Conservation (phyloP, 306 rosid genomes). For the Cercis canadensis region DNA sequence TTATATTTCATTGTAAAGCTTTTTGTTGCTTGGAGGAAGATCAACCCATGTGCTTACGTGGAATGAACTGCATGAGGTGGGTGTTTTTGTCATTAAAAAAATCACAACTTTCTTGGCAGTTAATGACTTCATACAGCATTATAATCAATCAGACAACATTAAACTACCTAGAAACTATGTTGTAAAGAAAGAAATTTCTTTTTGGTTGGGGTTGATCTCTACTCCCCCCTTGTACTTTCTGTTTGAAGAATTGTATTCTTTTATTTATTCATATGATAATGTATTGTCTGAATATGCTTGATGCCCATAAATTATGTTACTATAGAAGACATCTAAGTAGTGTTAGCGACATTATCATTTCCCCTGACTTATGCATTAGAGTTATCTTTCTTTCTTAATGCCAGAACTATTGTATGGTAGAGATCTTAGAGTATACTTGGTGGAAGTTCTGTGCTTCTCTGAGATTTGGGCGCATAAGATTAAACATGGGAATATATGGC, state of each 20-base stretch:
- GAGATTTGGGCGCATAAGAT: not conserved
- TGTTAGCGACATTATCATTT: not conserved
- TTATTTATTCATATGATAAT: too few species aligned
- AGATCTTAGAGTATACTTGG: not conserved
- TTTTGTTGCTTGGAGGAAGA: conserved; percentile 12
- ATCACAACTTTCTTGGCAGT: conserved; percentile 5
- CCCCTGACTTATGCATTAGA: not conserved
- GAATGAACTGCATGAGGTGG: conserved; percentile 27
- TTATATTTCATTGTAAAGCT: conserved; percentile 4
- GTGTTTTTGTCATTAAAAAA: conserved; percentile 1
- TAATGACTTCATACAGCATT: conserved; percentile 11
- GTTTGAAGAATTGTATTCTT: too few species aligned
- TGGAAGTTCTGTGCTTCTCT: conserved; percentile 2
- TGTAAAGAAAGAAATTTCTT: too few species aligned
- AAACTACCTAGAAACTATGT: too few species aligned
- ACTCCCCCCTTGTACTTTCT: too few species aligned
- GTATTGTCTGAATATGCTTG: too few species aligned
- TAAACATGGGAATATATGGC: not conserved
- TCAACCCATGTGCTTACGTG: conserved; percentile 19
- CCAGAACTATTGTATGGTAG: not conserved
- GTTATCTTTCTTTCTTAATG: conserved; percentile 6
- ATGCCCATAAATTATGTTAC: not conserved
- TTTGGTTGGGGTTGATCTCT: too few species aligned
- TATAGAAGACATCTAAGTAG: not conserved
- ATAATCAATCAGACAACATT: conserved; percentile 12